phyloP scores from a whole-genome alignment of 768 basidiomycete genomes.

The Sporobolomyces phaffii region DNA sequence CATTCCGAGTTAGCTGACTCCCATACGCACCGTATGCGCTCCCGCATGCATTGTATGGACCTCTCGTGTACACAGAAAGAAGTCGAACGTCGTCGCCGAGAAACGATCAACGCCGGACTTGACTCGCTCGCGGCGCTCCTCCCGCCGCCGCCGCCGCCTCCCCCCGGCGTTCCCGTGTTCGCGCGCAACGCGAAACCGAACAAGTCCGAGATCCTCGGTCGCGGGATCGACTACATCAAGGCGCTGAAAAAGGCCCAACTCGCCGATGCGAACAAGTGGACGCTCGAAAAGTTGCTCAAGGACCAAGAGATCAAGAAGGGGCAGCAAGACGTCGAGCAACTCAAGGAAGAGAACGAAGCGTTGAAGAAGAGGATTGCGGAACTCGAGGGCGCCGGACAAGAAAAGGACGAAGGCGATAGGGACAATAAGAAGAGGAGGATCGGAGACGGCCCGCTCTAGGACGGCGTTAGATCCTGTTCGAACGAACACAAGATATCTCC shows the following conservation, averaged over 20 bases:
- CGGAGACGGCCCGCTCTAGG: too few species aligned
- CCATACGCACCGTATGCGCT: too few species aligned
- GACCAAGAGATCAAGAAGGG: slow-evolving; percentile 51
- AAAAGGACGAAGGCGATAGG: background rate
- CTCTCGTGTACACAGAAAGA: slow-evolving; percentile 74
- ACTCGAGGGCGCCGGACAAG: background rate
- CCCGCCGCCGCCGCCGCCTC: background rate
- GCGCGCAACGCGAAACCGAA: slow-evolving; percentile 15
- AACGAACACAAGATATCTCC: too few species aligned
- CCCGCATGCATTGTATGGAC: too few species aligned
- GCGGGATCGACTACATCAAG: slow-evolving; percentile 85
- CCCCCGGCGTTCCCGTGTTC: background rate
- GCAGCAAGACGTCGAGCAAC: background rate
- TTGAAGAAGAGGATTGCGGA: background rate
- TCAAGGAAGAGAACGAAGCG: background rate
- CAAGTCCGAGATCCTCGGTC: slow-evolving; percentile 80
- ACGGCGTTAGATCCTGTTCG: too few species aligned
- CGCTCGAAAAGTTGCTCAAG: slow-evolving; percentile 82
- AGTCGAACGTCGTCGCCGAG: slow-evolving; percentile 87
- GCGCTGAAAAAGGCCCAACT: slow-evolving; percentile 86
- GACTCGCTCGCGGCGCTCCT: slow-evolving; percentile 82
- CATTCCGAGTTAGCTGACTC: background rate
- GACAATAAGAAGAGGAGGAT: background rate
- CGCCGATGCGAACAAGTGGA: slow-evolving; percentile 87
- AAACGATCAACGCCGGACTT: slow-evolving; percentile 95